Conservation (phyloP, 192 early-diverging fungal species). For the Backusella morwellensis region DNA sequence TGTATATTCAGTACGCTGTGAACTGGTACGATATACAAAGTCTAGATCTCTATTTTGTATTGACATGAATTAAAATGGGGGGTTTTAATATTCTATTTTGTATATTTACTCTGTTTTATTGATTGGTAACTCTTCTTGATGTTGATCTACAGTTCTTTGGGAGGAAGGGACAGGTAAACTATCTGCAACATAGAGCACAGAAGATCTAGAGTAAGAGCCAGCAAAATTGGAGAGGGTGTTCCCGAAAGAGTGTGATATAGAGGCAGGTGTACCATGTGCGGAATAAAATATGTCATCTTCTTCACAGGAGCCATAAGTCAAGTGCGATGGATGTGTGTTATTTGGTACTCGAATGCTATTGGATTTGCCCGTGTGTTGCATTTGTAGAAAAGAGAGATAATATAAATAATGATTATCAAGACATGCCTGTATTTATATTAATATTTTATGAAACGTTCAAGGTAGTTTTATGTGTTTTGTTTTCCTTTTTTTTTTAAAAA, state of each 20-base stretch:
- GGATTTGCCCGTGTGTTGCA: not conserved
- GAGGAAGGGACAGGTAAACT: conserved; percentile 6
- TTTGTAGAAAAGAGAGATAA: not conserved
- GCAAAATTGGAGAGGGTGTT: conserved; percentile 16
- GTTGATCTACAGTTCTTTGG: not conserved
- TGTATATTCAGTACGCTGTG: conserved; percentile 2
- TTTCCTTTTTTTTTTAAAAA: not conserved
- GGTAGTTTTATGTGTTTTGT: not conserved
- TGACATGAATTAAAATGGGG: not conserved
- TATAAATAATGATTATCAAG: not conserved
- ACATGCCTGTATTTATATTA: not conserved
- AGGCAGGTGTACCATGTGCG: conserved; percentile 3
- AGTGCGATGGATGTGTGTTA: conserved; percentile 11
- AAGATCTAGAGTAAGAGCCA: conserved; percentile 29
- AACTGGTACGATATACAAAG: conserved; percentile 3
- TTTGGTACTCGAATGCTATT: not conserved
- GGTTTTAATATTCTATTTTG: not conserved
- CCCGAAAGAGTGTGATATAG: conserved; percentile 13
- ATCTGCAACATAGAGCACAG: conserved; percentile 28
- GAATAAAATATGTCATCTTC: conserved; percentile 9
- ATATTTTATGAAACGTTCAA: not conserved
- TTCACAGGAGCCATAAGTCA: conserved; percentile 7
- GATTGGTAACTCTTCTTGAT: conserved; percentile 4
- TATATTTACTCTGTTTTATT: not conserved
- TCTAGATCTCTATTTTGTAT: not conserved